Base-by-base conservation (phyloP, 768 basidiomycete species). In the Russula sp. region DNA sequence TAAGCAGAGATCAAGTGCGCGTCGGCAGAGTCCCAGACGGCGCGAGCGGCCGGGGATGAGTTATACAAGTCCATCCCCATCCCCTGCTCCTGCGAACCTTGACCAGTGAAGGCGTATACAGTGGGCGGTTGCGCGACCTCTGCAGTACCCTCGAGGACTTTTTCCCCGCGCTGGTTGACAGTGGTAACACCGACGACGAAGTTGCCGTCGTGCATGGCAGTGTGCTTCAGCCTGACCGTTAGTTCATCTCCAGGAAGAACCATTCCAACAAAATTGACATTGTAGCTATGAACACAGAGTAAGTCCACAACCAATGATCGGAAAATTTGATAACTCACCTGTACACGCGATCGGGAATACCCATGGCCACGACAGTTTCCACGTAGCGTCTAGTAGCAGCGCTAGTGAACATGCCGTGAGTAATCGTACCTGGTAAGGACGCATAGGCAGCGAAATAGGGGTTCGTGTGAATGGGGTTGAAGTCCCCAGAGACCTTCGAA, bases 41-140 rank as follows among this genome's bases (percentile, higher is more conserved):
- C 88, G 64, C 90, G 90, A 58, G 97, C 97, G 20, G 95, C 93
- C 47, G 93, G 88, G 5, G 94, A 98, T 66, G 74, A 83, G 71
- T 84, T 88, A 81, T 98, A 99, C 2, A 99, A 83, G 67, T 98
- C 95, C 94, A 99, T 98, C 20, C 97, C 97, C 97, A 99, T 98
- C 20, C 96, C 93, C 49, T 87, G 86, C 74, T 98, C 96, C 72
- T 98, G 96, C 7, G 95, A 98, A 58, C 96, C 96, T 72, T 98
- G 96, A 35, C 96, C 96, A 43, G 96, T 98, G 80, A 98, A 98
- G 67, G 97, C 93, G 67, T 98, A 98, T 38, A 91, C 93, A 6
- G 94, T 96, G 18, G 83, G 81, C 2, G 95, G 87, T 72, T 99
- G 97, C 3, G 85, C 85, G 63, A 98, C 93, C 73, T 98, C 93